Conservation (phyloP, 176 grass and related monocot genomes). For the Carex littledalei region DNA sequence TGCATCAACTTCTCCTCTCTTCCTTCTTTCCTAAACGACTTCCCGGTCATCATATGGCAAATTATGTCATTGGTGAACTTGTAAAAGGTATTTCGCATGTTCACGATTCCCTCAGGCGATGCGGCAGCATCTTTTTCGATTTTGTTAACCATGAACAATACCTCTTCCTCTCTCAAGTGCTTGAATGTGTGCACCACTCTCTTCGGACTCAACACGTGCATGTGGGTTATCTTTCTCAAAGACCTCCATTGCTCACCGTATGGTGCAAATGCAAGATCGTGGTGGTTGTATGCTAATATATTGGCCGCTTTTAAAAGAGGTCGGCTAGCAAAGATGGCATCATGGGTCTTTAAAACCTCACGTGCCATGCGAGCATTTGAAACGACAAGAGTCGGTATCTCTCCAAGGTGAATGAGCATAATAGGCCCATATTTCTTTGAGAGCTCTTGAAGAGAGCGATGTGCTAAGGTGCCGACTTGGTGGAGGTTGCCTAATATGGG, state of each 20-base stretch:
- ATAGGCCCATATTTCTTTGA: slow-evolving; percentile 23
- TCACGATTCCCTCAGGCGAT: background rate
- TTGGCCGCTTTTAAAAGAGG: slow-evolving; percentile 47
- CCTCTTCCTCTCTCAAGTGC: slow-evolving; percentile 19
- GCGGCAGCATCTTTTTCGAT: background rate
- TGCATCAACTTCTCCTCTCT: slow-evolving; percentile 5
- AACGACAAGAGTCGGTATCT: slow-evolving; percentile 45
- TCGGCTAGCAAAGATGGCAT: slow-evolving; percentile 47
- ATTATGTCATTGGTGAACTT: slow-evolving; percentile 21
- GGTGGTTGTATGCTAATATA: slow-evolving; percentile 43
- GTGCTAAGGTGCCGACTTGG: slow-evolving; percentile 48
- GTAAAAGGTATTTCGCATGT: slow-evolving; percentile 10
- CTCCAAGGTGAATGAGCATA: slow-evolving; percentile 47
- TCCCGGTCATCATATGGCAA: slow-evolving; percentile 3
- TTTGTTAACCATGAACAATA: slow-evolving; percentile 1
- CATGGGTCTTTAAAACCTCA: slow-evolving; percentile 54
- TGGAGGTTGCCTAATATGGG: slow-evolving; percentile 62
- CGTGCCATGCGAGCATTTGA: slow-evolving; percentile 45
- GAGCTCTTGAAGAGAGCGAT: slow-evolving; percentile 33
- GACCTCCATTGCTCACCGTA: slow-evolving; percentile 57
- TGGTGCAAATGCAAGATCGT: slow-evolving; percentile 53
- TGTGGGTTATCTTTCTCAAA: slow-evolving; percentile 18
- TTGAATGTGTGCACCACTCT: slow-evolving; percentile 21
- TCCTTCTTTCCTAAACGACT: slow-evolving; percentile 11
- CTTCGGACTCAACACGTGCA: slow-evolving; percentile 12